Conservation (phyloP, 768 basidiomycete genomes). For the Russula sp. region DNA sequence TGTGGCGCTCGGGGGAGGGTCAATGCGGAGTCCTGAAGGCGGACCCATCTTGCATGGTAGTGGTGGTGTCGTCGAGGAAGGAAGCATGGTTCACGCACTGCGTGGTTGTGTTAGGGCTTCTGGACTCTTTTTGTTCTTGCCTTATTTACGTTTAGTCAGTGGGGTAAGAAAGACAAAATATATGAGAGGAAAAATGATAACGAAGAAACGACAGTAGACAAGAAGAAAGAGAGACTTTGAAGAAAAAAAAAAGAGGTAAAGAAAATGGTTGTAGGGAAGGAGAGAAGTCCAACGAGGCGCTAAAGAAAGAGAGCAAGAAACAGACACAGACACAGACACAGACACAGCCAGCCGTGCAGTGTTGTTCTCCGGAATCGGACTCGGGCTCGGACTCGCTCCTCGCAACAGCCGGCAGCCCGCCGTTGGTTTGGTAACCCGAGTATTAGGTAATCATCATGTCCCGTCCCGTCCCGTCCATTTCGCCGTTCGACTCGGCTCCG, state of each 20-base stretch:
- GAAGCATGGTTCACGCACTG: constrained; percentile 28
- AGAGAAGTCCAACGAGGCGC: constrained; percentile 1
- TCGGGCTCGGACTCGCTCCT: too few relatives aligned
- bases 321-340: too few relatives aligned
- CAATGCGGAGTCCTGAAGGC: constrained; percentile 51
- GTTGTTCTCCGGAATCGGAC: too few relatives aligned
- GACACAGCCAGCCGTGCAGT: too few relatives aligned
- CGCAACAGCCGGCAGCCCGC: too few relatives aligned
- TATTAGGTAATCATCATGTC: too few relatives aligned
- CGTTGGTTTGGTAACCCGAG: too few relatives aligned
- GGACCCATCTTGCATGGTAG: constrained; percentile 46
- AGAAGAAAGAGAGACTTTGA: constrained; percentile 19
- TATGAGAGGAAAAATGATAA: constrained; percentile 19
- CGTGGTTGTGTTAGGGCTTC: constrained; percentile 18
- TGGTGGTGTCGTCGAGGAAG: constrained; percentile 25
- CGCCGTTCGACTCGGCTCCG: neutral
- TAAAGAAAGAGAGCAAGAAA: neutral
- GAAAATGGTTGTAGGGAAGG: neutral
- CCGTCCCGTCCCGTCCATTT: too few relatives aligned
- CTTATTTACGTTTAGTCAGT: neutral
- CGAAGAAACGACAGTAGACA: constrained; percentile 17
- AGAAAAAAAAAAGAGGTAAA: constrained; percentile 5
- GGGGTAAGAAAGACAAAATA: constrained; percentile 24
- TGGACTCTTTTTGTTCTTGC: neutral
- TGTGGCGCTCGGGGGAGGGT: constrained; percentile 42